These are phyloP conservation scores for Cardamine occulta DNA, from an alignment of 345 rosid species.

Conservation along the genomic window DNA sequence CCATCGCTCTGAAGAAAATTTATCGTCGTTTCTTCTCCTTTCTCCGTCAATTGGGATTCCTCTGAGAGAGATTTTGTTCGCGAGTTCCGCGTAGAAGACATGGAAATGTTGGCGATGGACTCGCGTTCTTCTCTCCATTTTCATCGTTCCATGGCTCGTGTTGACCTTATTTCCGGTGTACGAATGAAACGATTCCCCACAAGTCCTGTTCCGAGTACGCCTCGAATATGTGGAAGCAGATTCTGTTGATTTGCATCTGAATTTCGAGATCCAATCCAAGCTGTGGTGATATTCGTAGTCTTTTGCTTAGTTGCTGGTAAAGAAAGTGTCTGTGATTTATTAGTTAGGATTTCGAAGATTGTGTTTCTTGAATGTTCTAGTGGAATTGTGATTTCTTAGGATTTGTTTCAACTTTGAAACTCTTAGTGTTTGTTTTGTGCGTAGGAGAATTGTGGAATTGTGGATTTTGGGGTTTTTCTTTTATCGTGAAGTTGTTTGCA, in stretches of 20 bases:
- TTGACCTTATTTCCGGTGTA: slow-evolving; percentile 50
- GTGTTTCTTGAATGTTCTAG: slow-evolving; percentile 33
- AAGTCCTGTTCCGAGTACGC: slow-evolving; percentile 52
- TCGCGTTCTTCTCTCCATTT: slow-evolving; percentile 48
- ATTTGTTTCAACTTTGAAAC: slow-evolving; percentile 25
- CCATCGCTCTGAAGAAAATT: slow-evolving; percentile 26
- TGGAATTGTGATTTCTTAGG: slow-evolving; percentile 38
- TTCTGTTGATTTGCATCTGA: slow-evolving; percentile 39
- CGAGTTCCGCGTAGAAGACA: slow-evolving; percentile 40
- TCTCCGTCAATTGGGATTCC: slow-evolving; percentile 18
- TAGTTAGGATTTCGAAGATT: slow-evolving; percentile 27
- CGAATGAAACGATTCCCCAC: slow-evolving; percentile 53
- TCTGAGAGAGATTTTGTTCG: not conserved
- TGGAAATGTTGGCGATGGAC: slow-evolving; percentile 66
- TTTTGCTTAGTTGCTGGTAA: slow-evolving; percentile 4
- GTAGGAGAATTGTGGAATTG: slow-evolving; percentile 17
- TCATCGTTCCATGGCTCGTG: slow-evolving; percentile 51
- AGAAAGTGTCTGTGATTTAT: slow-evolving; percentile 28
- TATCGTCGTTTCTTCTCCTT: slow-evolving; percentile 39
- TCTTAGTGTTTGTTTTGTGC: slow-evolving; percentile 21
- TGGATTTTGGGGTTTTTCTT: not conserved
- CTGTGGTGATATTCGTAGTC: slow-evolving; percentile 10
- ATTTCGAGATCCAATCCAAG: slow-evolving; percentile 40
- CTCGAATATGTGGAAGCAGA: slow-evolving; percentile 58
- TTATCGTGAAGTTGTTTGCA: slow-evolving; percentile 28